These are phyloP conservation scores for Phytophthora boehmeriae DNA, from an alignment of 352 stramenopile genomes.

Conservation along the genomic window DNA sequence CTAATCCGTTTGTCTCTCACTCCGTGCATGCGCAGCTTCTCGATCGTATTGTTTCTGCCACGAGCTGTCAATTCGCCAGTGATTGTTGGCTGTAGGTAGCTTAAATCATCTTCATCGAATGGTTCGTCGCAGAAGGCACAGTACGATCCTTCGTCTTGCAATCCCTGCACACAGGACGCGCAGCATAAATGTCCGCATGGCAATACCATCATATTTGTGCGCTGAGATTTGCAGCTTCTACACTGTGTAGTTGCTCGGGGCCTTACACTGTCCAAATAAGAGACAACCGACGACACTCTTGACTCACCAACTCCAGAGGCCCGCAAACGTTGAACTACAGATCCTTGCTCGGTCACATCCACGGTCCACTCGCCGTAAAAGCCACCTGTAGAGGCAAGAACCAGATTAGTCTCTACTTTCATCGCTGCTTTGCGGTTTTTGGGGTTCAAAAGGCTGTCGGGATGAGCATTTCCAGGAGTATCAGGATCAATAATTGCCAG, in stretches of 20 bases:
- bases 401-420: constrained; percentile 50
- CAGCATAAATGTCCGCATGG: constrained; percentile 92
- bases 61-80: constrained; percentile 20
- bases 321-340: constrained; percentile 48
- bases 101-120: constrained; percentile 27
- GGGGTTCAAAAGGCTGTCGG: constrained; percentile 70
- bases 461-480: constrained; percentile 43
- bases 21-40: constrained; percentile 31
- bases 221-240: constrained; percentile 59
- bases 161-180: constrained; percentile 86
- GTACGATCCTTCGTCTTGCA: constrained; percentile 11
- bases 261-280: constrained; percentile 50
- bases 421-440: constrained; percentile 48
- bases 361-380: constrained; percentile 35
- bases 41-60: constrained; percentile 52
- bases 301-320: constrained; percentile 32
- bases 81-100: constrained; percentile 23
- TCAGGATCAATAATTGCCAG: constrained; percentile 60
- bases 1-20: constrained; percentile 35
- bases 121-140: constrained; percentile 18
- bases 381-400: constrained; percentile 50
- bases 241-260: constrained; percentile 52
- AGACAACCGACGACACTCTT: constrained; percentile 18
- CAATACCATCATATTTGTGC: constrained; percentile 88
- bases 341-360: constrained; percentile 23